Evolutionary conservation across 83 land plant species (phyloP).

Genomic region (Picea engelmannii): DNA sequence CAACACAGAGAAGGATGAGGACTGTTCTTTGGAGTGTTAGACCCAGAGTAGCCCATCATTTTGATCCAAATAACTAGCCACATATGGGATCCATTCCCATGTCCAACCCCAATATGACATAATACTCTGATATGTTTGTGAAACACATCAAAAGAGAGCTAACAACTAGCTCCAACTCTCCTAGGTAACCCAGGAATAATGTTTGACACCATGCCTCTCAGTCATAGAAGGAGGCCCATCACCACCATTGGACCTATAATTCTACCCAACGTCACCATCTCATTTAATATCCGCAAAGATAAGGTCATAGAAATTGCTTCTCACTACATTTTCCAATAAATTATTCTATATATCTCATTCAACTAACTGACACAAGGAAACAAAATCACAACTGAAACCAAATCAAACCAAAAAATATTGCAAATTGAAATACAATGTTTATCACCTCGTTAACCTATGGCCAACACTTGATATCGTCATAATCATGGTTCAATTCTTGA

Average conservation of each 20-base stretch:
- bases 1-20: not conserved
- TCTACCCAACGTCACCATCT: slow-evolving; percentile 28
- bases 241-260: slow-evolving; percentile 28
- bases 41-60: slow-evolving; percentile 20
- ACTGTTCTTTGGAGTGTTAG: not conserved
- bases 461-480: too few species aligned
- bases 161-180: slow-evolving; percentile 39
- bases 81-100: slow-evolving; percentile 17
- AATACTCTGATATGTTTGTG: slow-evolving; percentile 39
- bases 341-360: too few species aligned
- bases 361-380: too few species aligned
- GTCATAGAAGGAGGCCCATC: slow-evolving; percentile 33
- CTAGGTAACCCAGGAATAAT: slow-evolving; percentile 36
- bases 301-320: too few species aligned
- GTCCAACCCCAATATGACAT: slow-evolving; percentile 32
- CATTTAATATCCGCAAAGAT: slow-evolving; percentile 21
- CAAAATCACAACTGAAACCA: too few species aligned
- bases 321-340: too few species aligned
- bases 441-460: too few species aligned
- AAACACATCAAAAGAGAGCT: slow-evolving; percentile 37
- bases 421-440: too few species aligned
- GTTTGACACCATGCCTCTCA: slow-evolving; percentile 33
- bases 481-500: too few species aligned
- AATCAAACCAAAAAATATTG: too few species aligned
- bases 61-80: slow-evolving; percentile 25